These are phyloP conservation scores for Seiridium unicorne DNA, from an alignment of 2,329 filamentous ascomycete genomes.

Conservation along the genomic window DNA sequence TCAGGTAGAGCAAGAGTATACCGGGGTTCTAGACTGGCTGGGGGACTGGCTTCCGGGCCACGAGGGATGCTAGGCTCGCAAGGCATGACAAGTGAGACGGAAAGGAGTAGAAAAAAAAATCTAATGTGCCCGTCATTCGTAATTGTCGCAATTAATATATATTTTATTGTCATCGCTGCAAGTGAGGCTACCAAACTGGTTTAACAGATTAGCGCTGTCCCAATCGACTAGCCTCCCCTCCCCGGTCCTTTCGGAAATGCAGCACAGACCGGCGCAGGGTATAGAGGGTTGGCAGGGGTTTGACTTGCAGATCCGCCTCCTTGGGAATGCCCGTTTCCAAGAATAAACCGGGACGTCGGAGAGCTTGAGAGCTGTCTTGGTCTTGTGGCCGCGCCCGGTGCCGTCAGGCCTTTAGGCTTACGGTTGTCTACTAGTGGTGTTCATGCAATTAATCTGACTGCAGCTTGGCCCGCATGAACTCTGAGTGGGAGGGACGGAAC, in stretches of 20 bases:
- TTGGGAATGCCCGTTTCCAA: conserved; percentile 8
- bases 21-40: not conserved
- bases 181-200: not conserved
- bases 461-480: not conserved
- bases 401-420: not conserved
- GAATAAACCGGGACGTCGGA: conserved; percentile 3
- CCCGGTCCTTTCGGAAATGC: not conserved
- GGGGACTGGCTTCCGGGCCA: not conserved
- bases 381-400: not conserved
- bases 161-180: not conserved
- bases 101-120: not conserved
- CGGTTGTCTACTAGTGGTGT: not conserved
- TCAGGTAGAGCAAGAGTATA: conserved; percentile 5
- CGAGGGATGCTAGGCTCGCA: not conserved
- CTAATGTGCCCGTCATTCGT: not conserved
- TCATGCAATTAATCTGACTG: not conserved
- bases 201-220: not conserved
- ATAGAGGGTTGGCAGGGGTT: not conserved
- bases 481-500: not conserved
- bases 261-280: not conserved
- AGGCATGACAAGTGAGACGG: too few relatives aligned
- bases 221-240: not conserved
- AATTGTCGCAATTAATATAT: not conserved
- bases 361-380: not conserved
- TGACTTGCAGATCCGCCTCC: conserved; percentile 8